These are phyloP conservation scores for Rutstroemia sp. DNA, from an alignment of 2,329 filamentous ascomycete species.

Conservation along the genomic window DNA sequence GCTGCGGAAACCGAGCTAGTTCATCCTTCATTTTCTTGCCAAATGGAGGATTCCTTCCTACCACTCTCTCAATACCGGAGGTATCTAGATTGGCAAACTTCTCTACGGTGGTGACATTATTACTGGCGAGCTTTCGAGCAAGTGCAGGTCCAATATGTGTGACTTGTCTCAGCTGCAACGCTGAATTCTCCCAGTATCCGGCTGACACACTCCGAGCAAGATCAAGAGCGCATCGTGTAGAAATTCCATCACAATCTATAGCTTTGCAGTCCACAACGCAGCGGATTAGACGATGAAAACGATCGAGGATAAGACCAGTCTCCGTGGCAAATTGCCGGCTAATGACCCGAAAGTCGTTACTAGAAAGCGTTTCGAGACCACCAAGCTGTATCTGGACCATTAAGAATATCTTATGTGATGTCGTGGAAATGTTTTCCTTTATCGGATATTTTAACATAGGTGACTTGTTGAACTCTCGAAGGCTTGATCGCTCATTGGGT, in stretches of 20 bases:
- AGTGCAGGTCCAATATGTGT: conserved; percentile 67
- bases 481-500: conserved; percentile 58
- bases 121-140: conserved; percentile 65
- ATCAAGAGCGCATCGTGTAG: conserved; percentile 64
- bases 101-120: conserved; percentile 64
- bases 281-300: conserved; percentile 61
- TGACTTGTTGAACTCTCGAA: conserved; percentile 66
- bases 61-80: conserved; percentile 65
- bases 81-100: conserved; percentile 61
- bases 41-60: conserved; percentile 77
- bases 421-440: conserved; percentile 55
- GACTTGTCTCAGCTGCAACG: conserved; percentile 76
- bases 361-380: conserved; percentile 52
- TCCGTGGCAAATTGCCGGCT: conserved; percentile 52
- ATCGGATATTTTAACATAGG: conserved; percentile 63
- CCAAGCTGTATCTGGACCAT: conserved; percentile 72
- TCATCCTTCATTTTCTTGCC: conserved; percentile 61
- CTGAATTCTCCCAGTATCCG: conserved; percentile 67
- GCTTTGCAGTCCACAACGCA: conserved; percentile 70
- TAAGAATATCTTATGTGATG: conserved; percentile 69
- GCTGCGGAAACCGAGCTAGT: conserved; percentile 61
- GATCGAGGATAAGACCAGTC: conserved; percentile 56
- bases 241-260: conserved; percentile 52
- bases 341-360: conserved; percentile 48
- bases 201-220: conserved; percentile 71